Conservation (phyloP, 129 eudicot species). For the Arctium lappa region DNA sequence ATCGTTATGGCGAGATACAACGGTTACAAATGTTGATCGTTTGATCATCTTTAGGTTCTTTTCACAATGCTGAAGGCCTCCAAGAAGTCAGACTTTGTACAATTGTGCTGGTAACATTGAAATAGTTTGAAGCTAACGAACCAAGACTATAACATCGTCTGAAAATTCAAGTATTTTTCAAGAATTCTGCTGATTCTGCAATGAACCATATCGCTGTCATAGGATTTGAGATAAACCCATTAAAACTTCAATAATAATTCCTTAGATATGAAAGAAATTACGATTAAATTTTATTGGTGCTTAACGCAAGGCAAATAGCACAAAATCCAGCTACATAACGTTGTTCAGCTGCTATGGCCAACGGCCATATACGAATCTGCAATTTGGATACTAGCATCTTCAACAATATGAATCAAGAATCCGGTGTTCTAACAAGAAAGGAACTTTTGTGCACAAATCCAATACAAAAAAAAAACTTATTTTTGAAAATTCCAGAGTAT, state of each 20-base stretch:
- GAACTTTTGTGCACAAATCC: slow-evolving; percentile 22
- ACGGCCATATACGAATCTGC: not conserved
- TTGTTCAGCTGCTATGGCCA: not conserved
- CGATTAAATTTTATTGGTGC: not conserved
- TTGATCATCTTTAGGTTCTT: not conserved
- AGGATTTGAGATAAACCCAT: not conserved
- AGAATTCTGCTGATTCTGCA: too few relatives aligned
- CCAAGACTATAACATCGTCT: too few relatives aligned
- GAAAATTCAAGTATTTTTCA: too few relatives aligned
- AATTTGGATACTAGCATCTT: slow-evolving; percentile 12
- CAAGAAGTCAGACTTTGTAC: not conserved
- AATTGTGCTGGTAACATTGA: not conserved
- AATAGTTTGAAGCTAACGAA: too few relatives aligned
- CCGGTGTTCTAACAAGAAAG: slow-evolving; percentile 10
- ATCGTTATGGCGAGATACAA: too few relatives aligned
- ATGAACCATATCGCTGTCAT: too few relatives aligned
- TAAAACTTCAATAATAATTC: not conserved
- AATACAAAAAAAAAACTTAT: slow-evolving; percentile 24
- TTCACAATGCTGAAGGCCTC: not conserved
- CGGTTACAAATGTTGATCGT: not conserved
- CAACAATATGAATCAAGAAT: slow-evolving; percentile 17
- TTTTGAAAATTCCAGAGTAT: slow-evolving; percentile 21
- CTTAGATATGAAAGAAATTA: not conserved
- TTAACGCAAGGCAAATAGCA: not conserved
- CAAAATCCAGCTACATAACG: not conserved